phyloP scores from a whole-genome alignment of 441 rosid species.

The Pelargonium exstipulatum region DNA sequence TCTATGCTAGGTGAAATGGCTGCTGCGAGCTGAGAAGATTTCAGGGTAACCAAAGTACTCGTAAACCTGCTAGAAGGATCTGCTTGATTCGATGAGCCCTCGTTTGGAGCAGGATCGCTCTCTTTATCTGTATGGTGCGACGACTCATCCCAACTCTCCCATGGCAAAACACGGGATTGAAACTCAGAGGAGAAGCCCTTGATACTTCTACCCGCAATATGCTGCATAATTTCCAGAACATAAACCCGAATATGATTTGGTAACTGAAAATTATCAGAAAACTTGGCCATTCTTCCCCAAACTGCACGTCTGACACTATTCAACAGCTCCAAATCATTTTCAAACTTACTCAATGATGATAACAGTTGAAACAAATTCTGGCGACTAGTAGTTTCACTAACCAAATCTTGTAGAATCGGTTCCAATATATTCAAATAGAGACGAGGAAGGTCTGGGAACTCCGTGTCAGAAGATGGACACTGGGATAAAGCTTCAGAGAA shows the following conservation, averaged over 20 bases:
- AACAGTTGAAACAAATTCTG: constrained; percentile 54
- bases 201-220: constrained; percentile 48
- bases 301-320: constrained; percentile 62
- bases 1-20: constrained; percentile 57
- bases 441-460: constrained; percentile 46
- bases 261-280: constrained; percentile 71
- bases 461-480: constrained; percentile 26
- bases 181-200: constrained; percentile 57
- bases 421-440: constrained; percentile 62
- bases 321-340: constrained; percentile 63
- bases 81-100: constrained; percentile 37
- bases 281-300: constrained; percentile 69
- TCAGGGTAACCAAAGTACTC: constrained; percentile 81
- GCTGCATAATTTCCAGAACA: constrained; percentile 85
- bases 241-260: constrained; percentile 73
- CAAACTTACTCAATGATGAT: constrained; percentile 76
- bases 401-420: constrained; percentile 55
- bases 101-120: constrained; percentile 33
- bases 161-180: constrained; percentile 51
- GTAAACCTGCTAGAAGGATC: constrained; percentile 65
- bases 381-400: constrained; percentile 39
- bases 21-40: constrained; percentile 71
- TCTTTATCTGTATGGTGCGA: constrained; percentile 41
- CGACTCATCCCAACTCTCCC: constrained; percentile 81
- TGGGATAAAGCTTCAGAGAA: constrained; percentile 47